Base-by-base conservation (phyloP, 768 basidiomycete genomes). In the Auriscalpium orientale region DNA sequence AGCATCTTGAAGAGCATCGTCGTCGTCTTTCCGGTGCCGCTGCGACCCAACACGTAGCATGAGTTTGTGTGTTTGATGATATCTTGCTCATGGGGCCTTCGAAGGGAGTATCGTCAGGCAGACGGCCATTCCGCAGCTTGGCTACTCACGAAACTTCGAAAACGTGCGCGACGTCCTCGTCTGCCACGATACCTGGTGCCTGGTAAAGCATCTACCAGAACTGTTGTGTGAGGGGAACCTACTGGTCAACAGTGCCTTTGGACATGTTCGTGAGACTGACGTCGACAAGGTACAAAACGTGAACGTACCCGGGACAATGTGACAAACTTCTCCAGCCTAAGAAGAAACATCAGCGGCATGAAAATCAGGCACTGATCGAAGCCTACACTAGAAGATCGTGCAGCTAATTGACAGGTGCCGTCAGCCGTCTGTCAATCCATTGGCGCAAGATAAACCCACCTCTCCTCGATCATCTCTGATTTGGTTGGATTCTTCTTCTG, bases 1-100 rank as follows among this genome's bases (percentile, higher is more conserved):
- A 88, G 72, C 78, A 89, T 88, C 66, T 86, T 88, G 72, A 84
- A 85, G 1, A 89, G 70, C 77, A 89, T 87, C 0, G 85, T 84
- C 0, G 87, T 89, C 0, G 85, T 89, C 75, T 88, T 88, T 0
- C 87, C 87, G 0, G 87, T 89, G 3, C 87, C 87, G 62, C 86
- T 87, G 28, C 87, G 73, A 0, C 87, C 66, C 4, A 63, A 50
- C 5, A 62, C 59, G 20, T 53, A 61, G 10, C 58, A 53, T 8
- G 61, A 62, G 22, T 47, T 46, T 8, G 51, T 53, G 37, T 38
- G 54, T 45, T 61, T 59, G 6, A 61, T 34, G 11, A 62, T 51
- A 21, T 60, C 44, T 16, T 55, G 55, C 22, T 62, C 59, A 8
- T 57, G 51, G 7, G 21, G 21, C 2, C 61, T 62, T n/a, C n/a